These are phyloP conservation scores for Tuber borchii DNA, from an alignment of 495 filamentous ascomycete species.

Conservation along the genomic window DNA sequence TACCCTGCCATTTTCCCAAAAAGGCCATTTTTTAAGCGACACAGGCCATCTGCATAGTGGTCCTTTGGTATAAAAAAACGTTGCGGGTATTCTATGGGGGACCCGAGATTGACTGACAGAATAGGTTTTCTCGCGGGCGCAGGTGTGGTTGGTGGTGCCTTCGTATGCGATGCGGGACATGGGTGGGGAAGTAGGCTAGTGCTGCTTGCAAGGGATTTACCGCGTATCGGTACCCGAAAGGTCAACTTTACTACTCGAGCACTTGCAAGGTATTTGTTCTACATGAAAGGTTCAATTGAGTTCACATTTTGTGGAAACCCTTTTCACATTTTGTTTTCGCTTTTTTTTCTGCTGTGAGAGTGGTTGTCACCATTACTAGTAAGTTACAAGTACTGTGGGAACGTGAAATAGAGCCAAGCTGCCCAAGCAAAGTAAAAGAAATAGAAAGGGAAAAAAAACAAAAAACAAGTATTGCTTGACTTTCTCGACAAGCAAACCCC, in stretches of 20 bases:
- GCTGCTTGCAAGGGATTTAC: not conserved
- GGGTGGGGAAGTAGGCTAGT: not conserved
- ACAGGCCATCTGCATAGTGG: too few species aligned
- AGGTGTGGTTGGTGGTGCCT: not conserved
- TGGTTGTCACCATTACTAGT: not conserved
- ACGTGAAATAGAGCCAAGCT: not conserved
- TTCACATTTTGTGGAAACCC: too few species aligned
- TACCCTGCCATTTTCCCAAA: too few species aligned
- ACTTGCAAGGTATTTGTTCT: not conserved
- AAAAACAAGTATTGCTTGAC: not conserved
- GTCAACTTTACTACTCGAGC: not conserved
- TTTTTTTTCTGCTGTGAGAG: not conserved
- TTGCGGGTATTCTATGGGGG: too few species aligned
- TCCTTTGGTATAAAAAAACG: too few species aligned
- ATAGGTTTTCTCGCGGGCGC: too few species aligned
- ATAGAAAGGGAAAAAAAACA: not conserved
- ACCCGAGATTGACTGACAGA: too few species aligned
- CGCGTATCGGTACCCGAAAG: too few species aligned
- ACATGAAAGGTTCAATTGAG: not conserved
- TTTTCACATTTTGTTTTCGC: not conserved
- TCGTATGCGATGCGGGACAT: not conserved
- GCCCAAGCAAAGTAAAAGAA: not conserved
- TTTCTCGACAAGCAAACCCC: not conserved
- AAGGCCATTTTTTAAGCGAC: too few species aligned
- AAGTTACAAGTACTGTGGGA: not conserved